Conservation (phyloP, 345 rosid species). For the Pistacia integerrima region DNA sequence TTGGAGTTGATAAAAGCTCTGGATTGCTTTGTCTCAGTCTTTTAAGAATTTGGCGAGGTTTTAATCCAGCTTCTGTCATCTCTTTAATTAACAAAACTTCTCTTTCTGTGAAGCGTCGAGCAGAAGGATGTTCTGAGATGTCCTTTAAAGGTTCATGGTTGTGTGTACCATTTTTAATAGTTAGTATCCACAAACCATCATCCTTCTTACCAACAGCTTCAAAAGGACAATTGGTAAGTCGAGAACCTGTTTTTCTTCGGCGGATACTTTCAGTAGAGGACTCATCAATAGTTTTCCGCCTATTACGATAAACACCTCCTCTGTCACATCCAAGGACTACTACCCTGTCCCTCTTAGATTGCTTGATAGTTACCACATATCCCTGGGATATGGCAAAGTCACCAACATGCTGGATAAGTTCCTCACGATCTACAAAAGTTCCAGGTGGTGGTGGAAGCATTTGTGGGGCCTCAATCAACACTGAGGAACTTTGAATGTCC, state of each 20-base stretch:
- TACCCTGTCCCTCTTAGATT: constrained; percentile 61
- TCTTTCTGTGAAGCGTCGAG: constrained; percentile 59
- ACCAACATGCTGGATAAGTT: constrained; percentile 56
- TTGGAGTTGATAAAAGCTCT: constrained; percentile 65
- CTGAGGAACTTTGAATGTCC: constrained; percentile 35
- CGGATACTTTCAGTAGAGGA: constrained; percentile 44
- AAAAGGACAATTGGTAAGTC: constrained; percentile 76
- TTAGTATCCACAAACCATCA: constrained; percentile 67
- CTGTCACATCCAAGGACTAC: constrained; percentile 63
- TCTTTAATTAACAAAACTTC: constrained; percentile 65
- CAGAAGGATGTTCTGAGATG: constrained; percentile 68
- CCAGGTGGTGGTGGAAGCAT: constrained; percentile 63
- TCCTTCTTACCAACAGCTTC: constrained; percentile 66
- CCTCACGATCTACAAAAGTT: constrained; percentile 59
- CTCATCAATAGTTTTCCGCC: constrained; percentile 53
- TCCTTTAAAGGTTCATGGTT: constrained; percentile 72
- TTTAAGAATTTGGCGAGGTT: constrained; percentile 73
- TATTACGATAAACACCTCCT: constrained; percentile 66
- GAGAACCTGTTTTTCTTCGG: constrained; percentile 53
- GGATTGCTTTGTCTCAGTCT: constrained; percentile 72
- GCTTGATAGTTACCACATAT: constrained; percentile 61
- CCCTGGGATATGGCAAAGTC: constrained; percentile 62
- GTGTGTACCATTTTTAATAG: constrained; percentile 59
- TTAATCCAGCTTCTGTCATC: constrained; percentile 73
- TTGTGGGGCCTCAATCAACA: constrained; percentile 28